Conservation (phyloP, 2,329 filamentous ascomycete species). For the Fusarium sp. region DNA sequence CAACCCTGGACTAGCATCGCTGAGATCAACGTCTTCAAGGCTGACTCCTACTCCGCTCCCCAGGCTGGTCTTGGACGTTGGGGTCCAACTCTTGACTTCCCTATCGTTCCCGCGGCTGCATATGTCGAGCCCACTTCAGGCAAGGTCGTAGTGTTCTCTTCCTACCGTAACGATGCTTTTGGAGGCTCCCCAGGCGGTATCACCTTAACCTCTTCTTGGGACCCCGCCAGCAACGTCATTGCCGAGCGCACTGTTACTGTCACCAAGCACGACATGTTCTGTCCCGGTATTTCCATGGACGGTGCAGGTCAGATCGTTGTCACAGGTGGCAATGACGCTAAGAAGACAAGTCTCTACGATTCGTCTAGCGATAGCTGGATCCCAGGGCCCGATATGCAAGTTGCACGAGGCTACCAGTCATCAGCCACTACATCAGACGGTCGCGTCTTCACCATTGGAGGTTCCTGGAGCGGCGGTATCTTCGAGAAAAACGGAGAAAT, state of each 20-base stretch:
- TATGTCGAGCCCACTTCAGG: slow-evolving; percentile 27
- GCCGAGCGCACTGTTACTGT: slow-evolving; percentile 45
- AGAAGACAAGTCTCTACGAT: slow-evolving; percentile 61
- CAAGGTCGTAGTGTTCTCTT: slow-evolving; percentile 27
- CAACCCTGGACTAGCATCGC: slow-evolving; percentile 32
- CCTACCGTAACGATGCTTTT: slow-evolving; percentile 11
- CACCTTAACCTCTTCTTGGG: slow-evolving; percentile 24
- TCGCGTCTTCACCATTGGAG: slow-evolving; percentile 25
- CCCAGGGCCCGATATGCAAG: slow-evolving; percentile 21
- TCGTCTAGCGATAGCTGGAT: slow-evolving; percentile 19
- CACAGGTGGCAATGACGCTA: slow-evolving; percentile 63
- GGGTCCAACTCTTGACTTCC: slow-evolving; percentile 32
- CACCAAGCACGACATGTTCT: slow-evolving; percentile 67
- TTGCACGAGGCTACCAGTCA: slow-evolving; percentile 22
- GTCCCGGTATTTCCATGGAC: slow-evolving; percentile 64
- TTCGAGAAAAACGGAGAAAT: slow-evolving; percentile 30
- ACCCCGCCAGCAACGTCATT: slow-evolving; percentile 1
- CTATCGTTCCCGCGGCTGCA: slow-evolving; percentile 32
- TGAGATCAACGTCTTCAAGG: slow-evolving; percentile 31
- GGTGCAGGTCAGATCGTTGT: slow-evolving; percentile 62
- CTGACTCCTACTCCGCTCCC: slow-evolving; percentile 3
- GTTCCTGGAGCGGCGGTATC: slow-evolving; percentile 22
- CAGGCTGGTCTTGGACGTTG: slow-evolving; percentile 12
- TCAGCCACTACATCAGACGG: slow-evolving; percentile 21
- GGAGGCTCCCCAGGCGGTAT: neutral